phyloP scores from a whole-genome alignment of 2,329 filamentous ascomycete genomes.

The Neoscytalidium dimidiatum region DNA sequence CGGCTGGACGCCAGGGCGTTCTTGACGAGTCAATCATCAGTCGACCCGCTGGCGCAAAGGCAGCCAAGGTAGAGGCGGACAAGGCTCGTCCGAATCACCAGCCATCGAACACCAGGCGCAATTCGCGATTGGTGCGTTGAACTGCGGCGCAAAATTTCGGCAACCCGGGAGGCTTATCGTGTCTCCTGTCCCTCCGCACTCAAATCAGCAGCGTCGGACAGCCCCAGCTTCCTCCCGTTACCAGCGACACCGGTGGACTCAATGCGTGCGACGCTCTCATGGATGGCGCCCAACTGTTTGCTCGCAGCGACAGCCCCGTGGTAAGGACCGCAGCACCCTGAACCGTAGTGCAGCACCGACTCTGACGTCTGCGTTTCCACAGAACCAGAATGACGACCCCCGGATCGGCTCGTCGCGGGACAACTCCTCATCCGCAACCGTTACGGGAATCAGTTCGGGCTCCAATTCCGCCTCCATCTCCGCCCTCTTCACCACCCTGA shows the following conservation, averaged over 20 bases:
- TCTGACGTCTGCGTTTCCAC: background rate
- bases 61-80: background rate
- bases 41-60: background rate
- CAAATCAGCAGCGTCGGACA: background rate
- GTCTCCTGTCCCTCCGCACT: background rate
- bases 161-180: background rate
- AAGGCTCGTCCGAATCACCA: background rate
- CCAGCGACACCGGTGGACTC: background rate
- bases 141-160: background rate
- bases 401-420: constrained; percentile 49
- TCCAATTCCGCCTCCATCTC: constrained; percentile 39
- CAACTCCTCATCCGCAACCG: constrained; percentile 42
- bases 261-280: constrained; percentile 5
- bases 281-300: background rate
- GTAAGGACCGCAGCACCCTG: background rate
- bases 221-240: background rate
- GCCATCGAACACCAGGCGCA: background rate
- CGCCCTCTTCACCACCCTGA: constrained; percentile 52
- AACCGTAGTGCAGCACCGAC: background rate
- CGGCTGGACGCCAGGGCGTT: background rate
- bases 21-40: background rate
- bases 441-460: constrained; percentile 37
- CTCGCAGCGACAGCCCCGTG: background rate
- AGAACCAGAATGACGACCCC: constrained; percentile 32
- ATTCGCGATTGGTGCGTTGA: background rate